Conservation (phyloP, 805 yeast genomes). For the Monosporozyma siamensis region DNA sequence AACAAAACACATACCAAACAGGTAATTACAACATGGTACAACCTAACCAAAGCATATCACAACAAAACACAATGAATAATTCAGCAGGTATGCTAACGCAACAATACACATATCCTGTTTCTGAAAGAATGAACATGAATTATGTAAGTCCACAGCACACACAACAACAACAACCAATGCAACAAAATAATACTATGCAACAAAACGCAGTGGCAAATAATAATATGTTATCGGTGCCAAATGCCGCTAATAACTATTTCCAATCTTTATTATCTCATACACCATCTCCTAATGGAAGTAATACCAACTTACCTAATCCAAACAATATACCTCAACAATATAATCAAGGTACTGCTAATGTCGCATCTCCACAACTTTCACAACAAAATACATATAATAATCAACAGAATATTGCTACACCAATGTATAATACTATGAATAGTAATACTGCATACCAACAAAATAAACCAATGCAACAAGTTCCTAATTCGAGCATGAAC, state of each 20-base stretch:
- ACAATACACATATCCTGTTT: slow-evolving; percentile 3
- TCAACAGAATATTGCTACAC: no score
- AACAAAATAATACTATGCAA: slow-evolving; percentile 5
- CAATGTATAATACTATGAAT: background rate
- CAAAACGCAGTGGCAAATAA: no score
- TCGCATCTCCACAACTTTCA: background rate
- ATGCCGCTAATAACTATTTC: slow-evolving; percentile 21
- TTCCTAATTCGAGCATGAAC: background rate
- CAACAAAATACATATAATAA: background rate
- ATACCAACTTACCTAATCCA: slow-evolving; percentile 6
- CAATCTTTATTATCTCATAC: slow-evolving; percentile 24
- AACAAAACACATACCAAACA: slow-evolving; percentile 5
- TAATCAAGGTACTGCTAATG: background rate
- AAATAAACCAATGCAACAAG: background rate
- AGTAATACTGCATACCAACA: background rate
- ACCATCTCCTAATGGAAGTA: slow-evolving; percentile 22
- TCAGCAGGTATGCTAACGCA: background rate
- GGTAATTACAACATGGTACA: background rate
- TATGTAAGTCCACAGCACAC: background rate
- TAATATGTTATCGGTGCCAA: slow-evolving; percentile 18
- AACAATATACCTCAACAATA: background rate
- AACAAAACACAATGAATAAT: slow-evolving; percentile 1
- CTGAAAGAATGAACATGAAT: background rate
- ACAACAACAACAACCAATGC: slow-evolving; percentile 9
- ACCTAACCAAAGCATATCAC: background rate